phyloP scores from a whole-genome alignment of 805 yeast species.

The Trichomonascus vanleenenianus region DNA sequence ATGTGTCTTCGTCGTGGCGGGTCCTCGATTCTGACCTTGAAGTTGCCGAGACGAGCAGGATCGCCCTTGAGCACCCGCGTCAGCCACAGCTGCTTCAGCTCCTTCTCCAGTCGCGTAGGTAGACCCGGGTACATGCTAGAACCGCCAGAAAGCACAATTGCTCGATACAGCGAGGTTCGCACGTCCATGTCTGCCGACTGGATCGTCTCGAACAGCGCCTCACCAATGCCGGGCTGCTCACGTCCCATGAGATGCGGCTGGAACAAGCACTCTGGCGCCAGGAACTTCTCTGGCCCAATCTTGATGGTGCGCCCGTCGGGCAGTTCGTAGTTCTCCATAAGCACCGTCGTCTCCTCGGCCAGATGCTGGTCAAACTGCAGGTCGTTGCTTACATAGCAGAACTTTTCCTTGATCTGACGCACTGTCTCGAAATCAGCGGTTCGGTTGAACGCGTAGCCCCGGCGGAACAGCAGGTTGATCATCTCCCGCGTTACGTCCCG shows the following conservation, averaged over 20 bases:
- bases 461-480: slow-evolving; percentile 81
- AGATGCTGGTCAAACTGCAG: slow-evolving; percentile 79
- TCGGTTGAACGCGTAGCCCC: slow-evolving; percentile 97
- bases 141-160: slow-evolving; percentile 94
- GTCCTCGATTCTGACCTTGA: slow-evolving; percentile 94
- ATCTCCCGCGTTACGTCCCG: slow-evolving; percentile 96
- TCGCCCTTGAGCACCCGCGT: slow-evolving; percentile 82
- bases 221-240: slow-evolving; percentile 97
- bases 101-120: slow-evolving; percentile 92
- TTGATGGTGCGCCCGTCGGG: slow-evolving; percentile 95
- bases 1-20: slow-evolving; percentile 98
- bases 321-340: slow-evolving; percentile 84
- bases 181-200: slow-evolving; percentile 94
- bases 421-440: slow-evolving; percentile 99
- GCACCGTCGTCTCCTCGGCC: slow-evolving; percentile 90
- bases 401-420: slow-evolving; percentile 92
- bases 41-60: slow-evolving; percentile 70
- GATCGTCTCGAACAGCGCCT: slow-evolving; percentile 80
- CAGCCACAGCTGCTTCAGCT: slow-evolving; percentile 92
- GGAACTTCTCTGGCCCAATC: slow-evolving; percentile 92
- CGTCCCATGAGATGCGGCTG: slow-evolving; percentile 93
- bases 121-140: slow-evolving; percentile 98
- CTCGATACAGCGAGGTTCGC: slow-evolving; percentile 78
- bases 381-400: slow-evolving; percentile 93
- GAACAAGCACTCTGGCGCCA: slow-evolving; percentile 94